These are phyloP conservation scores for Xylariaceae sp. DNA, from an alignment of 2,329 filamentous ascomycete genomes.

Conservation along the genomic window DNA sequence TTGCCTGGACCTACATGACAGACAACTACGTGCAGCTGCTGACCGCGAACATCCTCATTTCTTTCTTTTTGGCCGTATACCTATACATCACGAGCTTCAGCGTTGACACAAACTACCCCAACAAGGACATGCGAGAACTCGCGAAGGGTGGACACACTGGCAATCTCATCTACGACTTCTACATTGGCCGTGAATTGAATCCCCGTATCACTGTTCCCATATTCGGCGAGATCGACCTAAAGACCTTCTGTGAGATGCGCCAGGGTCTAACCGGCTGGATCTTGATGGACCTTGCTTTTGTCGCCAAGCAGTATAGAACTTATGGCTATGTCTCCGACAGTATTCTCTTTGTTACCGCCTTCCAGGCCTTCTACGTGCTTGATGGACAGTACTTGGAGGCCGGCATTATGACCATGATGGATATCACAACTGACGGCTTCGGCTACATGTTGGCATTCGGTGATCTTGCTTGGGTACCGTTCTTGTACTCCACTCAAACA, in stretches of 20 bases:
- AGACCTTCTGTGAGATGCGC: conserved; percentile 81
- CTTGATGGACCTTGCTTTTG: conserved; percentile 77
- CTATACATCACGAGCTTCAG: conserved; percentile 80
- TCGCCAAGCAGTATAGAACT: conserved; percentile 82
- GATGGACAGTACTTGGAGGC: conserved; percentile 85
- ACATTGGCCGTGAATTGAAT: conserved; percentile 93
- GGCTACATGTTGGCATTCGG: conserved; percentile 94
- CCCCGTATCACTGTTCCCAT: conserved; percentile 76
- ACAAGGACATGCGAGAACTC: conserved; percentile 70
- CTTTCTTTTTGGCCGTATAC: conserved; percentile 68
- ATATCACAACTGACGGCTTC: conserved; percentile 89
- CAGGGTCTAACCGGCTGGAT: conserved; percentile 89
- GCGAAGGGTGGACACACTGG: conserved; percentile 78
- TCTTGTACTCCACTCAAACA: conserved; percentile 79
- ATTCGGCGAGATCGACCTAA: conserved; percentile 84
- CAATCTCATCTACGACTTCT: conserved; percentile 92
- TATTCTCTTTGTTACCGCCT: conserved; percentile 71
- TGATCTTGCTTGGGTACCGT: conserved; percentile 89
- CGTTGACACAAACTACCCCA: conserved; percentile 62
- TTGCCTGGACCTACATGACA: conserved; percentile 88
- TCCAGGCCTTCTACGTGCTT: conserved; percentile 79
- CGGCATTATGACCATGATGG: conserved; percentile 87
- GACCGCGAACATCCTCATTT: conserved; percentile 75
- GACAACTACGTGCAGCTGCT: conserved; percentile 86
- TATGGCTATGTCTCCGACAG: conserved; percentile 83